Conservation (phyloP, 176 grass and related monocot species). For the Pharus latifolius region DNA sequence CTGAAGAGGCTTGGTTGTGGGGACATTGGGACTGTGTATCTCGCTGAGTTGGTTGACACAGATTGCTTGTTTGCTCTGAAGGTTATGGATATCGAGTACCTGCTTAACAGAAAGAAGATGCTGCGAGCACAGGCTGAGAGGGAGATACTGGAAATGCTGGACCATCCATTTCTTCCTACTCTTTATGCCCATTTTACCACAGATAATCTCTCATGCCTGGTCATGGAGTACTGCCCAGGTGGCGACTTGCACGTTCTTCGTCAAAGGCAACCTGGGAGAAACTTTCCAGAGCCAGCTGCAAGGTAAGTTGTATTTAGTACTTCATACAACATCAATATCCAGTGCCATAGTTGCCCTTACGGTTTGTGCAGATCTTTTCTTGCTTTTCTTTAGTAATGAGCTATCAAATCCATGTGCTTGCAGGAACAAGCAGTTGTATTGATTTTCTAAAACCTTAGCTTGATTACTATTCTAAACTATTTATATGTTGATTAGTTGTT, state of each 20-base stretch:
- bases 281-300: constrained; percentile 71
- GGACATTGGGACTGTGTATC: constrained; percentile 93
- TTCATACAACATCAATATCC: background rate
- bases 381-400: background rate
- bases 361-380: constrained; percentile 1
- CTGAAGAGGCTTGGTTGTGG: constrained; percentile 95
- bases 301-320: constrained; percentile 41
- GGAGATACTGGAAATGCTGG: constrained; percentile 92
- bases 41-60: constrained; percentile 71
- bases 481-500: no score
- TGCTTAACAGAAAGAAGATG: constrained; percentile 88
- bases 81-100: constrained; percentile 95
- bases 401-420: no score
- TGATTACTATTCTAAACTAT: no score
- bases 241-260: constrained; percentile 95
- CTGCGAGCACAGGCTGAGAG: constrained; percentile 89
- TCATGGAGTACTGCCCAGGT: constrained; percentile 96
- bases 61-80: constrained; percentile 96
- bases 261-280: constrained; percentile 75
- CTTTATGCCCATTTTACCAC: constrained; percentile 92
- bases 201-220: constrained; percentile 92
- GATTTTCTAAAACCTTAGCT: no score
- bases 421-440: no score
- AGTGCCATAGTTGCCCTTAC: background rate
- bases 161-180: constrained; percentile 94